A percentile compares a stretch with the other conserved stretches of the same genome.
Conservation (phyloP, 805 yeast species). For the Isabelozyma heimii region DNA sequence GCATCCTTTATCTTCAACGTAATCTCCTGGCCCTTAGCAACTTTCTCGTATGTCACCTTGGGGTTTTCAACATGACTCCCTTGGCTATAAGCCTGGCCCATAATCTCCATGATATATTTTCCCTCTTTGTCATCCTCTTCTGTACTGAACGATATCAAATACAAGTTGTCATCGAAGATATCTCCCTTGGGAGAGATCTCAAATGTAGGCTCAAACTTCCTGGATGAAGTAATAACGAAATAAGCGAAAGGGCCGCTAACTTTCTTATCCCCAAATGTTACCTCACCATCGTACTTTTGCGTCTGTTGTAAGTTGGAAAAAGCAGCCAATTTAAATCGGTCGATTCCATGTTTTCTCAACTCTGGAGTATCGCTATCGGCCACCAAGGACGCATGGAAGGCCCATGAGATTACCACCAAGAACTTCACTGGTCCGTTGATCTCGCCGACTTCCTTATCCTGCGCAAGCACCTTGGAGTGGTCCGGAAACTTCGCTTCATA, state of each 20-base stretch:
- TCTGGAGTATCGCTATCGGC: constrained; percentile 75
- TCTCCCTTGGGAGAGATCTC: constrained; percentile 60
- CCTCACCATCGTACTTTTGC: constrained; percentile 51
- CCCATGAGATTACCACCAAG: constrained; percentile 77
- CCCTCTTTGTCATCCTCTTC: constrained; percentile 19
- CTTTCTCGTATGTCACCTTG: constrained; percentile 44
- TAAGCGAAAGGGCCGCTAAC: constrained; percentile 51
- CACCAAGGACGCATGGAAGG: constrained; percentile 80
- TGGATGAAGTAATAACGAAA: constrained; percentile 54
- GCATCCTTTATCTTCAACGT: constrained; percentile 11
- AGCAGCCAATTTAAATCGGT: constrained; percentile 73
- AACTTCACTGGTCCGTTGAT: constrained; percentile 27
- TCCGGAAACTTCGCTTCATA: constrained; percentile 44
- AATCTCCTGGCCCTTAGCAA: constrained; percentile 25
- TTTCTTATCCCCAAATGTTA: constrained; percentile 12
- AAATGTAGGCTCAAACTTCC: constrained; percentile 58
- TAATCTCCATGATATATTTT: constrained; percentile 47
- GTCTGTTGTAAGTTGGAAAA: constrained; percentile 44
- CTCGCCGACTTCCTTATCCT: constrained; percentile 12
- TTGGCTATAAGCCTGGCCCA: constrained; percentile 53
- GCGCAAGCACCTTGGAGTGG: constrained; percentile 18
- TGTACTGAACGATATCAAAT: constrained; percentile 45
- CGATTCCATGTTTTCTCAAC: constrained; percentile 59
- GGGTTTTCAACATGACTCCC: constrained; percentile 53
- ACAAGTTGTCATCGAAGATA: constrained; percentile 41